These are phyloP conservation scores for Beauveria asiatica DNA, from an alignment of 2,329 filamentous ascomycete genomes.

Conservation along the genomic window DNA sequence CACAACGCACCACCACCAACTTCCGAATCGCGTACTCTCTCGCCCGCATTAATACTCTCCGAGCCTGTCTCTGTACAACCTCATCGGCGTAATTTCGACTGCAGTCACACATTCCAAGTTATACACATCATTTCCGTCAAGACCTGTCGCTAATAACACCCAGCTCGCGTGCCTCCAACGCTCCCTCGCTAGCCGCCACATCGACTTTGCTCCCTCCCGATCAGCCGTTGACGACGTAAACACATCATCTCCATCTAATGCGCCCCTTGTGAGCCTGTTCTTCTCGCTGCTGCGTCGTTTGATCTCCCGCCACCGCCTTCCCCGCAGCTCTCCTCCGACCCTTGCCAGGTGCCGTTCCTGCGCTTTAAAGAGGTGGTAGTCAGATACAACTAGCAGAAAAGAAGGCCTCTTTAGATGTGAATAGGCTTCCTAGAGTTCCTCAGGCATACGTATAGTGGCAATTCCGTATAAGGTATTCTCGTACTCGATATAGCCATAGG, in stretches of 20 bases:
- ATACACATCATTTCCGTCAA: neutral
- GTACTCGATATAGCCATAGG: slow-evolving; percentile 79
- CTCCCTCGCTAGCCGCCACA: slow-evolving; percentile 1
- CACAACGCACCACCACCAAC: slow-evolving; percentile 10
- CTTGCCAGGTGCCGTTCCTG: slow-evolving; percentile 10
- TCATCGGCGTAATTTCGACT: neutral
- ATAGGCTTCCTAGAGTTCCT: slow-evolving; percentile 89
- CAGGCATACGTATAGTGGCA: slow-evolving; percentile 69
- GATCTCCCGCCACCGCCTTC: neutral
- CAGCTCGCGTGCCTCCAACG: slow-evolving; percentile 6
- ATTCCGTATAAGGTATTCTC: slow-evolving; percentile 91
- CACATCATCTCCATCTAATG: neutral
- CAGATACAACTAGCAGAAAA: slow-evolving; percentile 78
- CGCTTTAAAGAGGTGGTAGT: slow-evolving; percentile 90
- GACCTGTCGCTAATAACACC: neutral
- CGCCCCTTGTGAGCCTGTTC: neutral
- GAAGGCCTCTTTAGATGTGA: slow-evolving; percentile 85
- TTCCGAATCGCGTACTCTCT: neutral
- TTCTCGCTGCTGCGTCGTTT: neutral
- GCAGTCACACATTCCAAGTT: neutral
- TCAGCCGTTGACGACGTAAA: neutral
- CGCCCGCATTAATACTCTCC: neutral
- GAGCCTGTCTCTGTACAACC: slow-evolving; percentile 1
- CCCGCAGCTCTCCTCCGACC: slow-evolving; percentile 1
- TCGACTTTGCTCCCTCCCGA: neutral